phyloP scores from a whole-genome alignment of 768 basidiomycete genomes.

The Hemileccinum impolitum region DNA sequence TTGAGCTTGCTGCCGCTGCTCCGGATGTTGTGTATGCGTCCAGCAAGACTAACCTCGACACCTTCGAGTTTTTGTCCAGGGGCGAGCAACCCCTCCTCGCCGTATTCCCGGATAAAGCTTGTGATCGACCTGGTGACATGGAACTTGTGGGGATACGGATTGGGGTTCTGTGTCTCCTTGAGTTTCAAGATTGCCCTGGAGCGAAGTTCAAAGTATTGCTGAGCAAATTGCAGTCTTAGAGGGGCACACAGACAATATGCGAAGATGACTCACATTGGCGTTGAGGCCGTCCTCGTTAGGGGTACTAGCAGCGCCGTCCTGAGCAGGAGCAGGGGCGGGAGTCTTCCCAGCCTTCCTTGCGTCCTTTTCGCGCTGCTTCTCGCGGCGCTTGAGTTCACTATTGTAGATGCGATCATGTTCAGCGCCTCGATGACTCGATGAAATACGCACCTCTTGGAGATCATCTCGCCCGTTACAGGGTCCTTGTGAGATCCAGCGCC shows the following conservation, averaged over 20 bases:
- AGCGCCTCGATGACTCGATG: conserved; percentile 8
- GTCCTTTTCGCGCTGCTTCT: conserved; percentile 73
- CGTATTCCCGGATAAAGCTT: conserved; percentile 71
- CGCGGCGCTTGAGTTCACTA: conserved; percentile 92
- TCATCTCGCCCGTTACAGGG: conserved; percentile 91
- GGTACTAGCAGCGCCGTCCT: conserved; percentile 39
- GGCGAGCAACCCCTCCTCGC: conserved; percentile 64
- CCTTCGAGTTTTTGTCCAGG: conserved; percentile 64
- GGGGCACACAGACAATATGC: neutral
- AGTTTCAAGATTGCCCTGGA: conserved; percentile 85
- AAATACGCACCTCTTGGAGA: conserved; percentile 84
- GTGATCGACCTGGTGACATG: conserved; percentile 76
- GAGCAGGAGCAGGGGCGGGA: conserved; percentile 39
- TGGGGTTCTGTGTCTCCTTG: conserved; percentile 78
- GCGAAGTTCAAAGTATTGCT: conserved; percentile 98
- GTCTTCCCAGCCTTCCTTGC: conserved; percentile 78
- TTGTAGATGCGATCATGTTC: conserved; percentile 26
- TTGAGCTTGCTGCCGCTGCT: conserved; percentile 76
- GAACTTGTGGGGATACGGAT: conserved; percentile 99
- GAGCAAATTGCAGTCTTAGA: neutral
- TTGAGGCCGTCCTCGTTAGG: conserved; percentile 79
- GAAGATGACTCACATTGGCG: conserved; percentile 68
- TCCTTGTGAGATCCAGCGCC: conserved; percentile 52
- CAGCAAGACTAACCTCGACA: conserved; percentile 67
- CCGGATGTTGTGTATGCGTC: conserved; percentile 89